Conservation (phyloP, 1,284 basidiomycete genomes). For the Tilletia caries region DNA sequence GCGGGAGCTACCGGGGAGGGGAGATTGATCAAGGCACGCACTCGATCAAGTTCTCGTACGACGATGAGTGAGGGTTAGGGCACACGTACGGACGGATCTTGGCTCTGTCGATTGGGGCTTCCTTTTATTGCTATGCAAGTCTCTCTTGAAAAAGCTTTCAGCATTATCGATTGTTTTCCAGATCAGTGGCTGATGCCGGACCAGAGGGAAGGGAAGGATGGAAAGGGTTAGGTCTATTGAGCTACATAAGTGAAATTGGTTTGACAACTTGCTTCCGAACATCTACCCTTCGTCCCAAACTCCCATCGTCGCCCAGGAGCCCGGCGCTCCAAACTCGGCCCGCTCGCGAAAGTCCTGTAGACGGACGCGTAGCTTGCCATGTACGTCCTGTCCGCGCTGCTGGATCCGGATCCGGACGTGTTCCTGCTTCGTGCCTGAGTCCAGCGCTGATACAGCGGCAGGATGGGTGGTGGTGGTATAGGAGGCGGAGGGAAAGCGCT, state of each 20-base stretch:
- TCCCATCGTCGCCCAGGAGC: conserved; percentile 1
- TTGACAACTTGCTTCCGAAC: too few species aligned
- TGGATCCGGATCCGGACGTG: conserved; percentile 3
- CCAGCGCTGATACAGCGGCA: too few species aligned
- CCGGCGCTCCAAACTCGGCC: not conserved
- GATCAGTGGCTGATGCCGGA: too few species aligned
- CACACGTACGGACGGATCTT: not conserved
- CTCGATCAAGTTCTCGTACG: conserved; percentile 52
- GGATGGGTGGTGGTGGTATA: not conserved
- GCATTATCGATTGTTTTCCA: too few species aligned
- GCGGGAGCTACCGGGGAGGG: conserved; percentile 61
- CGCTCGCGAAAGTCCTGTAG: conserved; percentile 8
- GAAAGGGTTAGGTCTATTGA: too few species aligned
- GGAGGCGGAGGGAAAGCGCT: not conserved
- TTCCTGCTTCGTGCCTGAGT: not conserved
- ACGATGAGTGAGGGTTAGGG: conserved; percentile 29
- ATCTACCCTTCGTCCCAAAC: not conserved
- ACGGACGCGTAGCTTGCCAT: not conserved
- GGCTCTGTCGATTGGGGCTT: too few species aligned
- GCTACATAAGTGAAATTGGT: too few species aligned
- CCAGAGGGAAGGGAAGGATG: too few species aligned
- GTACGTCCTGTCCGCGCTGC: conserved; percentile 7
- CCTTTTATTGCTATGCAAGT: too few species aligned
- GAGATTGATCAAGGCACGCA: conserved; percentile 47
- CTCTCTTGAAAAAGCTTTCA: too few species aligned